phyloP scores from a whole-genome alignment of 2,329 filamentous ascomycete genomes.

The Penicillium glabrum region DNA sequence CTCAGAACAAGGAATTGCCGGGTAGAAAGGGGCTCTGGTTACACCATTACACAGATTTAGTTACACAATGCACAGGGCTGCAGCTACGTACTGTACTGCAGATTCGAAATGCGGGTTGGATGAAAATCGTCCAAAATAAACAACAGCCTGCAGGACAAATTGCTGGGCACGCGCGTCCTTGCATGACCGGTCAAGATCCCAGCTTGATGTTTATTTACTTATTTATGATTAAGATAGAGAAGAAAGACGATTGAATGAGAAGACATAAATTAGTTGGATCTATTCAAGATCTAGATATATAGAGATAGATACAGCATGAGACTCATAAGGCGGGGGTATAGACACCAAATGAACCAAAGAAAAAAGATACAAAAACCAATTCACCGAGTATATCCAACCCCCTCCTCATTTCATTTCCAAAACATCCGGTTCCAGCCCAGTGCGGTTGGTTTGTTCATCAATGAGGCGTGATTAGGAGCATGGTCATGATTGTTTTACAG shows the following conservation, averaged over 20 bases:
- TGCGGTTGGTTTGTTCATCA: conserved; percentile 15
- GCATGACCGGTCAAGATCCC: not conserved
- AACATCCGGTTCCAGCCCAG: conserved; percentile 24
- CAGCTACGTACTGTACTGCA: not conserved
- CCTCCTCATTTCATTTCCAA: conserved; percentile 11
- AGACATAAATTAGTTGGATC: not conserved
- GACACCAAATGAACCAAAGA: conserved; percentile 1
- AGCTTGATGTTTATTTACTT: too few species aligned
- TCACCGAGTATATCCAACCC: conserved; percentile 3
- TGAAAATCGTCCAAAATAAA: not conserved
- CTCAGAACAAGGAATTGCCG: not conserved
- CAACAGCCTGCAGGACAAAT: not conserved
- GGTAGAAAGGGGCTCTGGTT: not conserved
- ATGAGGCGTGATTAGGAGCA: conserved; percentile 16
- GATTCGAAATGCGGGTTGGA: not conserved
- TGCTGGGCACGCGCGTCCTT: not conserved
- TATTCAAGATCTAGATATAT: not conserved
- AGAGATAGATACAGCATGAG: conserved; percentile 4
- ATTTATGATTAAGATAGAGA: not conserved
- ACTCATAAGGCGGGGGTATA: conserved; percentile 4
- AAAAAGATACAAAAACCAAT: conserved; percentile 5
- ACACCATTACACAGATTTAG: not conserved
- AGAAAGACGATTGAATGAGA: not conserved
- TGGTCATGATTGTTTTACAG: conserved; percentile 20
- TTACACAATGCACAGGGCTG: not conserved